phyloP scores from a whole-genome alignment of 495 filamentous ascomycete genomes.

The Poronia punctata region DNA sequence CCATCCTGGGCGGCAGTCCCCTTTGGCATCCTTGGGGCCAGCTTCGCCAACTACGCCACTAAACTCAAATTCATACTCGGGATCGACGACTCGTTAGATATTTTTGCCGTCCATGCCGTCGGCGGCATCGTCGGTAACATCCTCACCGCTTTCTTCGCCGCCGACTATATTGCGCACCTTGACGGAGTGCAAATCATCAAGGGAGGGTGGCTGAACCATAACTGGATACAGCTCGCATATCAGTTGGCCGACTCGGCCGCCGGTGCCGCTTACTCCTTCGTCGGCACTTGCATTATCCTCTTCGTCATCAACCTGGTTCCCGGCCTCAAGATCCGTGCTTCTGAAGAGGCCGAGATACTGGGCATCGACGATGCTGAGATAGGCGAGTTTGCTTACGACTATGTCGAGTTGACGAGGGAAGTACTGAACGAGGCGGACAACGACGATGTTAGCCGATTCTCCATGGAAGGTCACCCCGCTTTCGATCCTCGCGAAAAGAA shows the following conservation, averaged over 20 bases:
- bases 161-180: constrained; percentile 86
- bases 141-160: constrained; percentile 84
- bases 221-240: constrained; percentile 84
- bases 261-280: constrained; percentile 81
- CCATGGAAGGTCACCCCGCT: constrained; percentile 15
- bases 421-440: constrained; percentile 58
- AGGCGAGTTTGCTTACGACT: constrained; percentile 98
- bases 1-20: constrained; percentile 88
- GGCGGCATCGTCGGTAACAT: constrained; percentile 88
- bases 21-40: constrained; percentile 77
- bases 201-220: constrained; percentile 87
- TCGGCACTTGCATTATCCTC: constrained; percentile 76
- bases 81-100: constrained; percentile 88
- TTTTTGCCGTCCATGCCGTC: constrained; percentile 86
- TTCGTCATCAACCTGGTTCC: constrained; percentile 84
- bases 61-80: constrained; percentile 88
- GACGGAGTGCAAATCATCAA: constrained; percentile 63
- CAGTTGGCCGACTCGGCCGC: constrained; percentile 83
- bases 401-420: constrained; percentile 86
- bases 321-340: constrained; percentile 69
- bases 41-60: constrained; percentile 88
- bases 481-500: constrained; percentile 30
- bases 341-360: constrained; percentile 79
- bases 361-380: constrained; percentile 95
- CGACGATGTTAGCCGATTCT: constrained; percentile 34